Conservation (phyloP, 805 yeast genomes). For the Torulaspora microellipsoides region DNA sequence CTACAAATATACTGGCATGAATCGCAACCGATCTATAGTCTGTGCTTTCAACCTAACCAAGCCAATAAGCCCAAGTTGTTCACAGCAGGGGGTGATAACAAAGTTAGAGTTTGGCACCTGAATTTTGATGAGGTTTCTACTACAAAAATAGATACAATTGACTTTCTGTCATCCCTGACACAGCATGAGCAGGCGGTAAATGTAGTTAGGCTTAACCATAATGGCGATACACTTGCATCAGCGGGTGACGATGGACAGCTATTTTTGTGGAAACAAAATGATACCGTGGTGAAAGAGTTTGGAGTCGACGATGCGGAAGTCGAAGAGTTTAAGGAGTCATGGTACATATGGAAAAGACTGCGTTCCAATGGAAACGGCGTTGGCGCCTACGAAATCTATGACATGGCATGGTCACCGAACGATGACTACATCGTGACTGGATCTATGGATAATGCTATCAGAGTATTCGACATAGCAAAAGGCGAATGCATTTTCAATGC, state of each 20-base stretch:
- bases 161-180: slow-evolving; percentile 71
- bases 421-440: slow-evolving; percentile 75
- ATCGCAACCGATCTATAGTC: slow-evolving; percentile 66
- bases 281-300: slow-evolving; percentile 52
- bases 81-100: slow-evolving; percentile 94
- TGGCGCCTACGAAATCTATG: slow-evolving; percentile 76
- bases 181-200: slow-evolving; percentile 96
- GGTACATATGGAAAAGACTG: slow-evolving; percentile 49
- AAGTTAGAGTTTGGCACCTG: slow-evolving; percentile 59
- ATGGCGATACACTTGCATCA: slow-evolving; percentile 69
- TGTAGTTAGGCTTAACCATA: slow-evolving; percentile 70
- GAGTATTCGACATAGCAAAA: slow-evolving; percentile 55
- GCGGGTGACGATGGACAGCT: slow-evolving; percentile 96
- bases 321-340: slow-evolving; percentile 62
- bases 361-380: slow-evolving; percentile 50
- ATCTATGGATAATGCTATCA: slow-evolving; percentile 80
- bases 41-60: slow-evolving; percentile 54
- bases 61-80: slow-evolving; percentile 48
- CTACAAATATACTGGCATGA: slow-evolving; percentile 44
- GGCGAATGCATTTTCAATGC: slow-evolving; percentile 47
- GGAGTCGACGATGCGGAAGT: slow-evolving; percentile 44
- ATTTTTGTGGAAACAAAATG: slow-evolving; percentile 68
- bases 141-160: slow-evolving; percentile 44
- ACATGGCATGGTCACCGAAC: slow-evolving; percentile 90
- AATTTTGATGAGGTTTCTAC: slow-evolving; percentile 23